phyloP scores from a whole-genome alignment of 805 yeast species.

The Sugiyamaella americana region DNA sequence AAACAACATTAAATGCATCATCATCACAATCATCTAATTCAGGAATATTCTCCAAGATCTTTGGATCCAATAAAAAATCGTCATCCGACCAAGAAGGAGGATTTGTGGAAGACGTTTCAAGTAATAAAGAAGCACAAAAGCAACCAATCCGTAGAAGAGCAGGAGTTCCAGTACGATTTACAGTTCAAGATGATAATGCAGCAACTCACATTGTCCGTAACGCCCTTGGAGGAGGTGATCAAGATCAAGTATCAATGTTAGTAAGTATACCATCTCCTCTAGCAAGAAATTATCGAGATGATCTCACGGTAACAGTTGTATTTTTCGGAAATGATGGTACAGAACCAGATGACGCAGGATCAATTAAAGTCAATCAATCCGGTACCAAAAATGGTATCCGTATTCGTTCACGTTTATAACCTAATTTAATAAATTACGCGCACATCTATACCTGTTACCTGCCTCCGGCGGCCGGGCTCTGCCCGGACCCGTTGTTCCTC shows the following conservation, averaged over 20 bases:
- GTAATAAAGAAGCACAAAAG: conserved; percentile 51
- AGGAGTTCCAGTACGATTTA: conserved; percentile 21
- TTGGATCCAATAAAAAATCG: conserved; percentile 4
- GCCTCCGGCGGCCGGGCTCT: conserved; percentile 1
- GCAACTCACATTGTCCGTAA: conserved; percentile 91
- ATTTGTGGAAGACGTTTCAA: conserved; percentile 31
- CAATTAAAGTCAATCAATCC: conserved; percentile 26
- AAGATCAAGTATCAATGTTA: conserved; percentile 81
- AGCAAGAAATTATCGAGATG: conserved; percentile 90
- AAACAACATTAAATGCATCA: conserved; percentile 6
- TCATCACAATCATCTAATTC: not conserved
- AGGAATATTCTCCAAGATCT: conserved; percentile 14
- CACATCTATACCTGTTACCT: not conserved
- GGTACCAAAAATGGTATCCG: conserved; percentile 21
- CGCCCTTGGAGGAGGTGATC: conserved; percentile 84
- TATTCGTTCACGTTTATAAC: not conserved
- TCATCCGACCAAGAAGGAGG: conserved; percentile 2
- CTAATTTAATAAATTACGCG: not conserved
- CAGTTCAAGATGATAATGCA: conserved; percentile 75
- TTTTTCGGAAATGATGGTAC: conserved; percentile 62
- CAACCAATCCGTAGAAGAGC: conserved; percentile 58
- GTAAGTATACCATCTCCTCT: conserved; percentile 88
- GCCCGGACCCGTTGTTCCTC: not conserved
- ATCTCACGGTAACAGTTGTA: conserved; percentile 90
- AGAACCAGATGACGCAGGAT: conserved; percentile 23